A percentile compares a stretch with the other conserved stretches of the same genome.
These are phyloP conservation scores for Alternaria dauci DNA, from an alignment of 2,329 filamentous ascomycete genomes.

Conservation along the genomic window DNA sequence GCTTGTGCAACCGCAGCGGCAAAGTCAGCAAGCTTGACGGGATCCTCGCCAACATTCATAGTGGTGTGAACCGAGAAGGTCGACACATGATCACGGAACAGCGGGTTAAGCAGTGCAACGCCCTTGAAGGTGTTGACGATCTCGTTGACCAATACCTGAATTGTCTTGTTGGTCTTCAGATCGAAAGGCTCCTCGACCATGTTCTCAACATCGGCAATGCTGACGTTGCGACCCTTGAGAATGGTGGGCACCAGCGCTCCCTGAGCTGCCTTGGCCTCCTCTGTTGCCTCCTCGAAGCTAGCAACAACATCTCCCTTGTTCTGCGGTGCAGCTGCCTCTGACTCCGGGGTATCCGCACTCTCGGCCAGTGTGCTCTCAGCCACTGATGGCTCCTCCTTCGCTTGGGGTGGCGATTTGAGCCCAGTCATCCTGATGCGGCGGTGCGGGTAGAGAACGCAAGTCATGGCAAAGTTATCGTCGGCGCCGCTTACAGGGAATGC, in stretches of 20 bases:
- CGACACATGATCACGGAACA: slow-evolving; percentile 97
- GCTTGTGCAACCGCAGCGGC: slow-evolving; percentile 90
- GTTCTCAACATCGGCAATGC: slow-evolving; percentile 94
- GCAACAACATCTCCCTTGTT: slow-evolving; percentile 84
- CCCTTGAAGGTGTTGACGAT: slow-evolving; percentile 99
- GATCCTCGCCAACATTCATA: slow-evolving; percentile 93
- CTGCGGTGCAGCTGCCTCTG: slow-evolving; percentile 60
- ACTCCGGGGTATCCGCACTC: slow-evolving; percentile 52
- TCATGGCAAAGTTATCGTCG: slow-evolving; percentile 84
- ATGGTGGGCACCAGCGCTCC: slow-evolving; percentile 88
- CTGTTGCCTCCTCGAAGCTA: slow-evolving; percentile 87
- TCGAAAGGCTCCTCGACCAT: slow-evolving; percentile 88
- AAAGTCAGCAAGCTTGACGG: slow-evolving; percentile 94
- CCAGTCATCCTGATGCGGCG: slow-evolving; percentile 90
- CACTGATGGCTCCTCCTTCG: slow-evolving; percentile 41
- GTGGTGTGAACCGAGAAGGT: slow-evolving; percentile 83
- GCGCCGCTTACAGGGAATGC: slow-evolving; percentile 79
- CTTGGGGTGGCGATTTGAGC: slow-evolving; percentile 72
- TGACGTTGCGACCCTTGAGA: slow-evolving; percentile 89
- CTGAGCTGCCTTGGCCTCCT: slow-evolving; percentile 60
- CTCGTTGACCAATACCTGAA: slow-evolving; percentile 92
- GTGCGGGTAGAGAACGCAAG: slow-evolving; percentile 94
- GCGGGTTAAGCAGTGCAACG: slow-evolving; percentile 88
- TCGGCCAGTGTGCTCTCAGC: slow-evolving; percentile 54
- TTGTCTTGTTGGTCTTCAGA: slow-evolving; percentile 85